phyloP scores from a whole-genome alignment of 2,329 filamentous ascomycete genomes.

The Microdochium trichocladiopsis region DNA sequence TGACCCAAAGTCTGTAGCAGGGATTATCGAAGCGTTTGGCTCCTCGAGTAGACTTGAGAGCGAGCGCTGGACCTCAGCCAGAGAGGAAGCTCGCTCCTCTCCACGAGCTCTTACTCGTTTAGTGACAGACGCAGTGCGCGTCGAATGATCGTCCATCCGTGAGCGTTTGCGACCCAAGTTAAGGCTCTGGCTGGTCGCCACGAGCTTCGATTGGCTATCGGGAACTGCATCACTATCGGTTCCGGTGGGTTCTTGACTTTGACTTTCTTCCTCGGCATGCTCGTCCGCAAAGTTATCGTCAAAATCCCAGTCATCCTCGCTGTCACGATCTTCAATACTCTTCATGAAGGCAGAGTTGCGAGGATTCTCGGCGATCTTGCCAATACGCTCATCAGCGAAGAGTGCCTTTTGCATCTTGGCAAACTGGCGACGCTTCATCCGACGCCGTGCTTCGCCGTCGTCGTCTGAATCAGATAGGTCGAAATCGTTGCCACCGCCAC shows the following conservation, averaged over 20 bases:
- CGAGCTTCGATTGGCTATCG: slow-evolving; percentile 42
- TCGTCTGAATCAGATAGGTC: slow-evolving; percentile 90
- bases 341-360: slow-evolving; percentile 86
- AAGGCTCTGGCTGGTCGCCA: slow-evolving; percentile 11
- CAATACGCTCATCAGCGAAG: slow-evolving; percentile 80
- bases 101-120: slow-evolving; percentile 41
- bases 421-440: slow-evolving; percentile 81
- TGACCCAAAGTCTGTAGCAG: slow-evolving; percentile 38
- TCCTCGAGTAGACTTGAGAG: slow-evolving; percentile 79
- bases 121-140: slow-evolving; percentile 49
- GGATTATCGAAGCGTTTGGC: slow-evolving; percentile 40
- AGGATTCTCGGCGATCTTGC: slow-evolving; percentile 81
- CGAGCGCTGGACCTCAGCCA: slow-evolving; percentile 77
- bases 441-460: slow-evolving; percentile 67
- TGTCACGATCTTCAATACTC: slow-evolving; percentile 76
- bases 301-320: slow-evolving; percentile 72
- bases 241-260: slow-evolving; percentile 21
- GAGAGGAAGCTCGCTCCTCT: slow-evolving; percentile 51
- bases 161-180: slow-evolving; percentile 25
- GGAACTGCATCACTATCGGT: slow-evolving; percentile 30
- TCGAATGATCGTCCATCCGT: slow-evolving; percentile 17
- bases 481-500: slow-evolving; percentile 59
- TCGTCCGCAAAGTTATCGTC: slow-evolving; percentile 45
- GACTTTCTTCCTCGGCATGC: slow-evolving; percentile 30
- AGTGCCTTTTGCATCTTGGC: slow-evolving; percentile 87